Evolutionary conservation across 257 asterid species (phyloP), one percentile per base, ranked within the genome.

Genomic region (Leptodermis oblonga): DNA sequence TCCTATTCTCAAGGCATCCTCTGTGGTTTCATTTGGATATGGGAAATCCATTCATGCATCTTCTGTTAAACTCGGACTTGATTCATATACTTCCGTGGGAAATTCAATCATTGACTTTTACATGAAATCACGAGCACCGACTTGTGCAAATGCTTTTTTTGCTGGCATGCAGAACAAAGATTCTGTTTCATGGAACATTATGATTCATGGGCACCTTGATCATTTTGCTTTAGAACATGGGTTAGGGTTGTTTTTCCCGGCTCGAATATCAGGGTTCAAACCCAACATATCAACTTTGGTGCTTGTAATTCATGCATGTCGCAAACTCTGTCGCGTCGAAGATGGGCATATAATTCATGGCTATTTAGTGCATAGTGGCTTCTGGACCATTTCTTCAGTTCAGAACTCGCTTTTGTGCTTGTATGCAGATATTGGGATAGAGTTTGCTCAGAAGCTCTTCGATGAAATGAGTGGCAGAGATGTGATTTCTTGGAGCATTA

Each of bases 161-260:
- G 54, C 79, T 51, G 67, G 79, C 84, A 78, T 83, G 87, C 54
- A 23, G 67, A 42, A 59, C 12, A 80, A 74, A 73, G 98, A 89
- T 74, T 86, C 95, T 8, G 90, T 92, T 73, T 86, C 98, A 3
- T 89, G 98, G 98, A 92, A 92, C 82, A 87, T 85, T 68, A 76
- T 89, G 73, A 82, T 92, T 77, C 88, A 81, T 33, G 92, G 82
- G 36, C 74, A 85, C 82, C 79, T 86, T 59, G 58, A 74, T 71
- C 85, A 71, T 48, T 86, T 78, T 60, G 79, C 71, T 73, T 60
- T 75, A 71, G 76, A 71, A 69, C 79, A 74, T 63, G 96, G 94
- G 65, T 71, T 85, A 46, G 18, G 70, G 58, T 80, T 87, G 79
- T 89, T 82, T 74, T 42, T 53, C 65, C 86, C 69, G 72, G 95